Evolutionary conservation across 2,329 filamentous ascomycete species (phyloP).

Genomic region (Periconia macrospinosa): DNA sequence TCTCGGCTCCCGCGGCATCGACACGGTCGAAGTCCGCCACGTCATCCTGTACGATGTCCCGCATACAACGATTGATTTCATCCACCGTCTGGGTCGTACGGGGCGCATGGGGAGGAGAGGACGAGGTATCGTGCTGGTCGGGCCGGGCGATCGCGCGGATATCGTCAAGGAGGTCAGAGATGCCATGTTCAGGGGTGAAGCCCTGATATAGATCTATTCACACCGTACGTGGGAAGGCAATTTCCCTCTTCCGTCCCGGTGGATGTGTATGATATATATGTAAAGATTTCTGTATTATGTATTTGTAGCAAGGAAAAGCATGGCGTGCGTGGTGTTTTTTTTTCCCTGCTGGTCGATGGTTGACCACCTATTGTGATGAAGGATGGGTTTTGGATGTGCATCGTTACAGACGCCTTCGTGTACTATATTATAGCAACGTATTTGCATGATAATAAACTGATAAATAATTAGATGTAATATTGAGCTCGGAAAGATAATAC

Average conservation of each 20-base stretch:
- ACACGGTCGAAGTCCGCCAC: slow-evolving; percentile 86
- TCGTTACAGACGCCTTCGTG: no score
- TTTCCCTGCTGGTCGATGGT: not conserved
- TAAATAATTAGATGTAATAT: no score
- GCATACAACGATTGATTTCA: slow-evolving; percentile 96
- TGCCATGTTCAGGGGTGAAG: slow-evolving; percentile 59
- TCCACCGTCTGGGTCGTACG: slow-evolving; percentile 88
- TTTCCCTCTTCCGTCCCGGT: no score
- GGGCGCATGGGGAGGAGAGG: slow-evolving; percentile 92
- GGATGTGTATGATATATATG: not conserved
- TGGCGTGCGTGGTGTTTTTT: not conserved
- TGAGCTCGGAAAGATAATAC: no score
- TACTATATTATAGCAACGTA: no score
- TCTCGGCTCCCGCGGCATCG: slow-evolving; percentile 87
- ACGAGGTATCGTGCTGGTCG: slow-evolving; percentile 85
- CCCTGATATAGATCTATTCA: slow-evolving; percentile 45
- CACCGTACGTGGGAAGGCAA: no score
- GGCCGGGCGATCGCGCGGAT: slow-evolving; percentile 85
- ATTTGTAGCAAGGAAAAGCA: not conserved
- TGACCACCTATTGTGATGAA: no score
- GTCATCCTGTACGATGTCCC: slow-evolving; percentile 98
- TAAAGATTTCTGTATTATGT: not conserved
- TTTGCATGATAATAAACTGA: no score
- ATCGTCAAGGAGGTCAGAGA: slow-evolving; percentile 89
- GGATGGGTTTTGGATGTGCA: no score